phyloP scores from a whole-genome alignment of 768 basidiomycete genomes.

The Termitomyces sp. region DNA sequence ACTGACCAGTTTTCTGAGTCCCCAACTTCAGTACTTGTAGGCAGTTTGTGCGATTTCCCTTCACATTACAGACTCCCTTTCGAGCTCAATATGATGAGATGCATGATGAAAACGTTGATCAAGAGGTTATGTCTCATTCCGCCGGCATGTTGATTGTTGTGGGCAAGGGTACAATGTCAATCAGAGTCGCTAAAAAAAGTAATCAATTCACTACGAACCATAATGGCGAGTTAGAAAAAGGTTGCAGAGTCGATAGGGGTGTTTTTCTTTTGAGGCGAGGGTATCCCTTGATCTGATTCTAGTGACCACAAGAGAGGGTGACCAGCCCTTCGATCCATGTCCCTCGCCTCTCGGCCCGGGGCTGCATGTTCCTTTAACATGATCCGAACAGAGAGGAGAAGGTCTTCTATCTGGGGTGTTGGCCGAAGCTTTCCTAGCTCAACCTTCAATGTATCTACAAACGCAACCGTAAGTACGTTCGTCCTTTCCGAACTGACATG shows the following conservation, averaged over 20 bases:
- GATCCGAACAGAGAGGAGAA: conserved; percentile 10
- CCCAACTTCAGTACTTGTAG: background rate
- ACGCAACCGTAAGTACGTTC: background rate
- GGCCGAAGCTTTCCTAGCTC: conserved; percentile 6
- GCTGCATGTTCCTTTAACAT: background rate
- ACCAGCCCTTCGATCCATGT: background rate
- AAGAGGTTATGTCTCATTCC: background rate
- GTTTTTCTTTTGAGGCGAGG: background rate
- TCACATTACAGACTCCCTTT: background rate
- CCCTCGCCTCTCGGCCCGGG: background rate
- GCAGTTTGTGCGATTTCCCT: background rate
- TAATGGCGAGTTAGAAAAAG: background rate
- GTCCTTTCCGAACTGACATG: conserved; percentile 1
- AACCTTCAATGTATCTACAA: conserved; percentile 9
- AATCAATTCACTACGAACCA: background rate
- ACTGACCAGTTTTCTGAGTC: background rate
- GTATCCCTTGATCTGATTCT: background rate
- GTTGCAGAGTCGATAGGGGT: background rate
- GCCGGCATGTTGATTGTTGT: background rate
- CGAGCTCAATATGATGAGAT: background rate
- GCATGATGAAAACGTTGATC: background rate
- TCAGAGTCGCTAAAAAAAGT: background rate
- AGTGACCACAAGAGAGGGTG: background rate
- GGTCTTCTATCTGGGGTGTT: background rate
- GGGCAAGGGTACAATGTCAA: background rate